Evolutionary conservation across 257 asterid species (phyloP).

Genomic region (Solanum tarapatanum): DNA sequence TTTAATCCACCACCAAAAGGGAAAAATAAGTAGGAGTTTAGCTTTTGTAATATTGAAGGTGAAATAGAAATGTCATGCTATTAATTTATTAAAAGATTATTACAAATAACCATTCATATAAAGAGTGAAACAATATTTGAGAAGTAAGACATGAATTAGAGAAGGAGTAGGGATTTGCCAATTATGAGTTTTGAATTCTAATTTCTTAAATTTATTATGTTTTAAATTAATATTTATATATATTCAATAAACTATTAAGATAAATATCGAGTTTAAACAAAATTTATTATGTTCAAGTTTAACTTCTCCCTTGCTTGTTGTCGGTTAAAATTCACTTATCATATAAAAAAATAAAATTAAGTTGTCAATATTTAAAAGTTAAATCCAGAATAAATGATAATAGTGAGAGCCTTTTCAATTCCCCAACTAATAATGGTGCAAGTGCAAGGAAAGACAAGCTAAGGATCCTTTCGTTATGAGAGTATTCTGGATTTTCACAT

Average conservation of each 20-base stretch:
- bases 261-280: too few species aligned
- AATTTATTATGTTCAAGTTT: too few species aligned
- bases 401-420: neutral
- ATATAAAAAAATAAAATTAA: too few species aligned
- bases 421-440: neutral
- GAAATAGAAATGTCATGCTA: neutral
- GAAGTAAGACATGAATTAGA: neutral
- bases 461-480: neutral
- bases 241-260: too few species aligned
- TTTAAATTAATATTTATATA: too few species aligned
- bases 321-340: too few species aligned
- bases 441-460: neutral
- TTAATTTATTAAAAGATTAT: neutral
- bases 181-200: neutral
- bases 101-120: neutral
- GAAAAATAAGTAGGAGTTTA: neutral
- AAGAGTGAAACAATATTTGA: neutral
- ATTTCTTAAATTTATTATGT: neutral
- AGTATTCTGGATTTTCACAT: neutral
- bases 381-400: neutral
- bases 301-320: too few species aligned
- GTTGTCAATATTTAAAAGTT: neutral
- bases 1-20: neutral
- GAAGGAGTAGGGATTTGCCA: neutral
- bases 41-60: neutral